Percentiles rank a stretch among this genome's conserved stretches.
phyloP scores from a whole-genome alignment of 1,284 basidiomycete species.

The Cerioporus squamosus region DNA sequence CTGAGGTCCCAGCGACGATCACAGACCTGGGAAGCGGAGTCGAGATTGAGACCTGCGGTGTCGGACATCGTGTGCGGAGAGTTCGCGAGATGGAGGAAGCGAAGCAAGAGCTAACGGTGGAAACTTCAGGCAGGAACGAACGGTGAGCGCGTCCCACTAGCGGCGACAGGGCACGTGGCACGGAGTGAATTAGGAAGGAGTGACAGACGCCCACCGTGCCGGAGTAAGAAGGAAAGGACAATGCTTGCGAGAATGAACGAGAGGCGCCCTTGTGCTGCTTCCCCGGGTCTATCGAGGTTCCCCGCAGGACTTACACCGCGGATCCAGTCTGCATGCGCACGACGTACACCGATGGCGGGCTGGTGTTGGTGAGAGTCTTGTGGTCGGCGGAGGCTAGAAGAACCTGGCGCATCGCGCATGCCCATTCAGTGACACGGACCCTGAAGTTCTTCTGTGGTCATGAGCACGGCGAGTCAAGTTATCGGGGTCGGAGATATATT shows the following conservation, averaged over 20 bases:
- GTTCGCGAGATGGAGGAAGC: not conserved
- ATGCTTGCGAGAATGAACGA: not conserved
- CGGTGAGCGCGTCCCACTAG: slow-evolving; percentile 12
- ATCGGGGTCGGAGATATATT: slow-evolving; percentile 1
- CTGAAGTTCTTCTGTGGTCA: slow-evolving; percentile 17
- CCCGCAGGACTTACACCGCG: not conserved
- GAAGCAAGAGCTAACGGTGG: not conserved
- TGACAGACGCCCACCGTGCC: slow-evolving; percentile 16
- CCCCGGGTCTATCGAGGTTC: not conserved
- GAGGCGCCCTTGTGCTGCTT: not conserved
- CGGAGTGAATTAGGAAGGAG: slow-evolving; percentile 10
- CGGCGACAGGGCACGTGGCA: slow-evolving; percentile 11
- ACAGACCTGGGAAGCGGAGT: slow-evolving; percentile 10
- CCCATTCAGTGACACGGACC: slow-evolving; percentile 21
- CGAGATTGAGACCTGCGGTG: slow-evolving; percentile 2
- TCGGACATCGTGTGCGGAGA: slow-evolving; percentile 7
- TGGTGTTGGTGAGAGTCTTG: slow-evolving; percentile 7
- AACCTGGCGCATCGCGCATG: slow-evolving; percentile 6
- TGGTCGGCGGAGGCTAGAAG: slow-evolving; percentile 17
- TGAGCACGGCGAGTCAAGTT: slow-evolving; percentile 13
- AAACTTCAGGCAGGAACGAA: slow-evolving; percentile 3
- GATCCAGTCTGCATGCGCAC: too few species aligned
- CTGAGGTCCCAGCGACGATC: not conserved
- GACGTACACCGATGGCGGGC: not conserved
- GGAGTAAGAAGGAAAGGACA: slow-evolving; percentile 18